Base-by-base conservation (phyloP, 768 basidiomycete genomes). In the Imleria badia region DNA sequence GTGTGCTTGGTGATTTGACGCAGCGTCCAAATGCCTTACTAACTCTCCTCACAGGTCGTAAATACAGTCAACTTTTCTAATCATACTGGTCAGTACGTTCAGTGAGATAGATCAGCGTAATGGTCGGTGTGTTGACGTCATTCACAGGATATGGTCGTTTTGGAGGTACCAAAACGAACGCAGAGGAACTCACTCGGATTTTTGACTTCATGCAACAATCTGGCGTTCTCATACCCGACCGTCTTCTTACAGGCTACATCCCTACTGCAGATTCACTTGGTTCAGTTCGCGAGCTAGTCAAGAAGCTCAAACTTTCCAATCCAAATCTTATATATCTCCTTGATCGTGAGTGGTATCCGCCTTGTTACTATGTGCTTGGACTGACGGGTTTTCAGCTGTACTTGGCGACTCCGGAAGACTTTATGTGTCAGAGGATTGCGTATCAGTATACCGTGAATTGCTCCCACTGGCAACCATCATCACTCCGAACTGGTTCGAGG, bases 401-500 rank as follows among this genome's bases (percentile, higher is more conserved):
- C 84, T 98, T 73, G 97, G 97, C 6, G 97, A 99, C 70, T 78
- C 92, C 13, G 94, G 93, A 6, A 80, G 76, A 36, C 75, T 99
- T 14, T 99, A 99, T 62, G 94, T 98, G 20, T 82, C 94, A 5
- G 77, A 86, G 20, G 85, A 91, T 56, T 92, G 94, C 10, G 76
- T 98, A 55, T 92, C 94, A 1, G 79, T 92, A 36, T 98, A 99
- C 75, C 83, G 85, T 43, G 74, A 78, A 39, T 81, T 94, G 74
- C 76, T 96, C 1, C 77, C 84, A n/a, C 73, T 85, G n/a, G 88
- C 97, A 3, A 91, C 91, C 0, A 85, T 98, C 45, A 98, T 98
- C 60, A 94, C 97, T 0, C 97, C 97, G 0, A 99, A 99, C 67
- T 97, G 94, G 84, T 99, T 94, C 63, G 97, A 99, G 76, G 90